phyloP scores from a whole-genome alignment of 1,284 basidiomycete genomes.

The Entoloma clypeatum region DNA sequence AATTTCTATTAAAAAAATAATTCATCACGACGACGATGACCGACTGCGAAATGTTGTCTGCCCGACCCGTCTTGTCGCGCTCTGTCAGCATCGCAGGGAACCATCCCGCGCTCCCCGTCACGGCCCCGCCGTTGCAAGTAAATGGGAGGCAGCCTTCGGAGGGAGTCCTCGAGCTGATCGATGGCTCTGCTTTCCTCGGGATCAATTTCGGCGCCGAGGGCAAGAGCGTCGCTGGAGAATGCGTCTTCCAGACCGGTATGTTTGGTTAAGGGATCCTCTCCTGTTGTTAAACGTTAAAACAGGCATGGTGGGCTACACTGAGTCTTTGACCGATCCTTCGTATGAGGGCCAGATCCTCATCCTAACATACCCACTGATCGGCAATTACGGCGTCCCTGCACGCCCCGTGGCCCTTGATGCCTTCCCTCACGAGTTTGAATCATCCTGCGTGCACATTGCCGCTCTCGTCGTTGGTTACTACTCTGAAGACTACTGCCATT shows the following conservation, averaged over 20 bases:
- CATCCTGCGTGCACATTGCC: constrained; percentile 89
- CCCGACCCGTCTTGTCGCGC: constrained; percentile 46
- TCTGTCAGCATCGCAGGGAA: constrained; percentile 39
- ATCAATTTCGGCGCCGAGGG: constrained; percentile 91
- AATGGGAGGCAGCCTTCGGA: constrained; percentile 38
- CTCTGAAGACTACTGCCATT: constrained; percentile 94
- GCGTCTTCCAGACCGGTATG: constrained; percentile 99
- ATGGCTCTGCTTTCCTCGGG: constrained; percentile 87
- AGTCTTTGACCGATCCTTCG: constrained; percentile 97
- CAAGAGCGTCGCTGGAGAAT: constrained; percentile 95
- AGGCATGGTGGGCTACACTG: constrained; percentile 99
- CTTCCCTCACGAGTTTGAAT: constrained; percentile 87
- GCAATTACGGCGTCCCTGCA: constrained; percentile 97
- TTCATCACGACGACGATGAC: constrained; percentile 26
- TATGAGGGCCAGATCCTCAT: constrained; percentile 99
- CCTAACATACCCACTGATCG: constrained; percentile 94
- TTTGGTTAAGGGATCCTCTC: constrained; percentile 16
- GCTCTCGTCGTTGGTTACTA: constrained; percentile 94
- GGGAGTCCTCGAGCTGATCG: constrained; percentile 85
- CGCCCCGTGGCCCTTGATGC: constrained; percentile 51
- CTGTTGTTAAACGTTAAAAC: constrained; percentile 17
- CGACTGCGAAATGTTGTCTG: constrained; percentile 26
- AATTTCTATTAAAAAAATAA: constrained; percentile 22
- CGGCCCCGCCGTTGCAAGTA: constrained; percentile 38
- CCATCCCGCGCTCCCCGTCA: constrained; percentile 51